These are phyloP conservation scores for Solanum hybrid DNA, from an alignment of 305 asterid genomes.

Conservation along the genomic window DNA sequence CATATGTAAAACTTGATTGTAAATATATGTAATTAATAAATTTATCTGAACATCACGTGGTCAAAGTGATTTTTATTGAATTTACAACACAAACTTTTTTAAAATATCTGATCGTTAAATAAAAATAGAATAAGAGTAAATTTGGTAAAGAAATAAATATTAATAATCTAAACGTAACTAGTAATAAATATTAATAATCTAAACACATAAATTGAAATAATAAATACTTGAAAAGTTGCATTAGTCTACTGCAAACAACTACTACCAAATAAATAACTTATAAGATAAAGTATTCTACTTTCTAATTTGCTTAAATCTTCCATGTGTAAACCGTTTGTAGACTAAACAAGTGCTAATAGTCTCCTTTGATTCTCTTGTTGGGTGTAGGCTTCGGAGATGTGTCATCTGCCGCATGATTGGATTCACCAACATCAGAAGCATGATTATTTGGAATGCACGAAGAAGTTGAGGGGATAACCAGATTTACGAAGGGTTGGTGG, in stretches of 20 bases:
- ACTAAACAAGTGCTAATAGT: neutral
- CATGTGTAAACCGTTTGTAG: neutral
- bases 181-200: neutral
- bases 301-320: neutral
- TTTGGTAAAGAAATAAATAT: neutral
- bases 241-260: neutral
- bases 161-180: neutral
- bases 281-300: neutral
- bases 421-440: neutral
- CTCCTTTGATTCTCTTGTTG: neutral
- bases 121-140: neutral
- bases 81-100: neutral
- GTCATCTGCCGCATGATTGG: neutral
- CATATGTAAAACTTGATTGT: too few species aligned
- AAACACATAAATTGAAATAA: neutral
- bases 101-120: neutral
- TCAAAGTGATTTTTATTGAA: neutral
- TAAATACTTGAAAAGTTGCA: neutral
- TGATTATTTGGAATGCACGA: neutral
- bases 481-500: neutral
- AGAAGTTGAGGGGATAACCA: neutral
- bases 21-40: too few species aligned
- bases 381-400: neutral
- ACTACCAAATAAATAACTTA: neutral
- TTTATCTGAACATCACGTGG: neutral